Percentiles rank a stretch among this genome's conserved stretches.
These are phyloP conservation scores for Apiospora malaysiana DNA, from an alignment of 2,329 filamentous ascomycete genomes.

Conservation along the genomic window DNA sequence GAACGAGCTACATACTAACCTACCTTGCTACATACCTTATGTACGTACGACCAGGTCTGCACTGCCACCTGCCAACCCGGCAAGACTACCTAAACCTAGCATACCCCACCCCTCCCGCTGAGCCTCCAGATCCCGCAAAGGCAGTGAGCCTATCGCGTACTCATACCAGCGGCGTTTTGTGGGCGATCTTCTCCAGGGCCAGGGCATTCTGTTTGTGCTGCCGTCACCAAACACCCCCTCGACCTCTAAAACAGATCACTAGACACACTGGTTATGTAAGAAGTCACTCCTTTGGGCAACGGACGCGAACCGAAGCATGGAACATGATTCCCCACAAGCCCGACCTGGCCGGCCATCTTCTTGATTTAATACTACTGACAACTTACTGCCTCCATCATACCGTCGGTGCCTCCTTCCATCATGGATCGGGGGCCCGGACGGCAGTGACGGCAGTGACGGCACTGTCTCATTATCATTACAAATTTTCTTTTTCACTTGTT, in stretches of 20 bases:
- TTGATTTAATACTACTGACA: too few species aligned
- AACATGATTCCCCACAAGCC: background rate
- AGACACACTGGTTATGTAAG: background rate
- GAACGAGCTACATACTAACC: background rate
- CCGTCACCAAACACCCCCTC: background rate
- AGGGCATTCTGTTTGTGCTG: background rate
- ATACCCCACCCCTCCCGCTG: background rate
- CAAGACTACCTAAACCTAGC: background rate
- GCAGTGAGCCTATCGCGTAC: background rate
- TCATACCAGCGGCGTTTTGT: background rate
- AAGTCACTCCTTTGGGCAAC: background rate
- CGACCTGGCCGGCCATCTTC: background rate
- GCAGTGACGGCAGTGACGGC: conserved; percentile 12
- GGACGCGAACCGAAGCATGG: background rate
- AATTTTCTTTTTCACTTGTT: background rate
- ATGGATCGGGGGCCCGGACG: background rate
- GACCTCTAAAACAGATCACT: background rate
- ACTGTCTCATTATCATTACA: conserved; percentile 5
- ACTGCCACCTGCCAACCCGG: conserved; percentile 6
- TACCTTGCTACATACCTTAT: too few species aligned
- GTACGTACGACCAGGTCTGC: too few species aligned
- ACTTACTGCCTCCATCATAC: too few species aligned
- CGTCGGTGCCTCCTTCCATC: background rate
- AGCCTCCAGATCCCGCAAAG: background rate
- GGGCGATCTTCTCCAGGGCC: background rate